Conservation (phyloP, 306 rosid genomes). For the Fragaria vesca region DNA sequence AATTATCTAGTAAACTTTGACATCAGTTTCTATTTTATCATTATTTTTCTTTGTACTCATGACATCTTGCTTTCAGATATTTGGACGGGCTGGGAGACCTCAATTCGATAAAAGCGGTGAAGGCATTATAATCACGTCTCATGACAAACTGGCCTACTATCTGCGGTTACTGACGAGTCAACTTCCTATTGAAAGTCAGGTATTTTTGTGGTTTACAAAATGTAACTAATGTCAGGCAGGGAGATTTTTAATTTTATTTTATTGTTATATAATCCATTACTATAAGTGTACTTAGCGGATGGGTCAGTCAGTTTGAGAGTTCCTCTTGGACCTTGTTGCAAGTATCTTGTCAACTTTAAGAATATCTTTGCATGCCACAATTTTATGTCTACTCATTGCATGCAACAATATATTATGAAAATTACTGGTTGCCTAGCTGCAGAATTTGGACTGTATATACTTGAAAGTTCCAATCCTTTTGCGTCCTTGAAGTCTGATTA, state of each 20-base stretch:
- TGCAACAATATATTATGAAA: neutral
- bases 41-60: constrained; percentile 21
- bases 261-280: neutral
- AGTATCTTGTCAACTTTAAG: neutral
- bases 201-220: constrained; percentile 25
- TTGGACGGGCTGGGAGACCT: constrained; percentile 98
- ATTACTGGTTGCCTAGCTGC: neutral
- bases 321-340: neutral
- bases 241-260: neutral
- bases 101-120: constrained; percentile 98
- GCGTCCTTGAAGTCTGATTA: neutral
- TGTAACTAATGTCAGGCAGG: neutral
- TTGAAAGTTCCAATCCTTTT: neutral
- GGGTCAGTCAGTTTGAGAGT: neutral
- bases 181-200: constrained; percentile 98
- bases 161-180: constrained; percentile 87
- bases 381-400: neutral
- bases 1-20: constrained; percentile 2
- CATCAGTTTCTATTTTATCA: neutral
- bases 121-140: constrained; percentile 94
- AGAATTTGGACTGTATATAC: neutral
- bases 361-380: neutral
- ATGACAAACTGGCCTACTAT: constrained; percentile 87
- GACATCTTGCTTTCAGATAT: constrained; percentile 51
- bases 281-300: neutral